Base-by-base conservation (phyloP, 306 rosid genomes). In the Prosopis cineraria region DNA sequence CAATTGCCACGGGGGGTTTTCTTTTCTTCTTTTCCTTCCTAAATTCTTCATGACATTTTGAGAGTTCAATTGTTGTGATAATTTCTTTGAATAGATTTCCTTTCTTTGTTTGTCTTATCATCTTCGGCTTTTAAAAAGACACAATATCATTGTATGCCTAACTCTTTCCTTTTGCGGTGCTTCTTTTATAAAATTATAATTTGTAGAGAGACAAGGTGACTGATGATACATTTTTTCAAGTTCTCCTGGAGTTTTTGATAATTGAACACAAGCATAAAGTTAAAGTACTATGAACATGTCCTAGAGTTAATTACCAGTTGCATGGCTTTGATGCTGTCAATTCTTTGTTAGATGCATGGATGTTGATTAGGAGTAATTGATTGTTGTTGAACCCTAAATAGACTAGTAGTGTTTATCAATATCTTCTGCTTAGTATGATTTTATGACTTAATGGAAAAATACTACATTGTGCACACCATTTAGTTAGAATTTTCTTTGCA, bases 191-290 rank as follows among this genome's bases (percentile, higher is more conserved):
- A 8, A 40, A 40, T 10, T 40, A 7, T 40, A 7, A 64, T 72
- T 52, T 64, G n/a, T 40, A 31, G 59, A 39, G 40, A 52, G 22
- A 25, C 41, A 56, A 74, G 10, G 12, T 10, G 14, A 47, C 25
- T 19, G 17, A 39, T 69, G 52, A 60, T 48, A 3, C 45, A 16
- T 37, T 68, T n/a, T 50, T 40, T n/a, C 11, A 11, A 44, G 7
- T 34, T 72, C 36, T 53, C 6, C 6, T 5, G 58, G 16, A 30
- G 56, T 6, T 39, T 52, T 39, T 41, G 31, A 58, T 77, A 1
- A 53, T 68, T 67, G 68, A 67, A 69, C 44, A 68, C 41, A 6
- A 55, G 29, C 70, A 50, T 45, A 36, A 30, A 41, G 24, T 29
- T 60, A 44, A 36, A 11, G 2, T 72, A 45, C 19, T n/a, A 45